phyloP scores from a whole-genome alignment of 495 filamentous ascomycete species.

The Neurospora sp. region DNA sequence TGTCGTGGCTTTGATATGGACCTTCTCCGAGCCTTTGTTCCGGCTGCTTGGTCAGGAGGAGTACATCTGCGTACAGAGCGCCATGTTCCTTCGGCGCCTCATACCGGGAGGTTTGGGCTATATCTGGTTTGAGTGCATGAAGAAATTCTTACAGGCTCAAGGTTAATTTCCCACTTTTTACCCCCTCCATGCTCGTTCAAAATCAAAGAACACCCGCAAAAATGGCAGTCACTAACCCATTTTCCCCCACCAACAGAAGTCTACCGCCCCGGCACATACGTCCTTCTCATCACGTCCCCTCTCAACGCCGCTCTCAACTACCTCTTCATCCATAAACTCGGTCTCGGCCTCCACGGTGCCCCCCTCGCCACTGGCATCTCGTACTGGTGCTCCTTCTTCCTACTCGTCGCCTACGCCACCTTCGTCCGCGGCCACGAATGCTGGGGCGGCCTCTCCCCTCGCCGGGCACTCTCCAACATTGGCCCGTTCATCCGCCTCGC shows the following conservation, averaged over 20 bases:
- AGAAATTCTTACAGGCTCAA: slow-evolving; percentile 89
- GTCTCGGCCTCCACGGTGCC: slow-evolving; percentile 65
- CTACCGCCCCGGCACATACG: slow-evolving; percentile 81
- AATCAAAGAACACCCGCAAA: neutral
- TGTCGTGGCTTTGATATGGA: slow-evolving; percentile 67
- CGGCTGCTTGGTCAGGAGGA: slow-evolving; percentile 68
- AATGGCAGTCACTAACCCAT: neutral
- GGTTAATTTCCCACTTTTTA: slow-evolving; percentile 31
- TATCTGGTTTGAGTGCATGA: slow-evolving; percentile 84
- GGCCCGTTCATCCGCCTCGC: slow-evolving; percentile 70
- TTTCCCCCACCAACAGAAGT: slow-evolving; percentile 44
- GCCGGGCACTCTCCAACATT: slow-evolving; percentile 52
- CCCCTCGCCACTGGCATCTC: slow-evolving; percentile 75
- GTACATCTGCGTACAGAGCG: slow-evolving; percentile 63
- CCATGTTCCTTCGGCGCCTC: slow-evolving; percentile 64
- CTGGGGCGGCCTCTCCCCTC: slow-evolving; percentile 71
- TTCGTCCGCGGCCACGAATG: slow-evolving; percentile 64
- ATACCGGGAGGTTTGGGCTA: slow-evolving; percentile 84
- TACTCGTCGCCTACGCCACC: slow-evolving; percentile 65
- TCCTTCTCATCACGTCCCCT: slow-evolving; percentile 73
- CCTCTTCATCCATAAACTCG: slow-evolving; percentile 63
- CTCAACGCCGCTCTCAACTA: slow-evolving; percentile 71
- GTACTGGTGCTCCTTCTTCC: slow-evolving; percentile 78
- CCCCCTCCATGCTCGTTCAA: neutral
- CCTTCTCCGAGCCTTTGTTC: slow-evolving; percentile 68